Percentiles rank a stretch among this genome's conserved stretches.
Conservation (phyloP, 2,329 filamentous ascomycete species). For the Fusarium napiforme region DNA sequence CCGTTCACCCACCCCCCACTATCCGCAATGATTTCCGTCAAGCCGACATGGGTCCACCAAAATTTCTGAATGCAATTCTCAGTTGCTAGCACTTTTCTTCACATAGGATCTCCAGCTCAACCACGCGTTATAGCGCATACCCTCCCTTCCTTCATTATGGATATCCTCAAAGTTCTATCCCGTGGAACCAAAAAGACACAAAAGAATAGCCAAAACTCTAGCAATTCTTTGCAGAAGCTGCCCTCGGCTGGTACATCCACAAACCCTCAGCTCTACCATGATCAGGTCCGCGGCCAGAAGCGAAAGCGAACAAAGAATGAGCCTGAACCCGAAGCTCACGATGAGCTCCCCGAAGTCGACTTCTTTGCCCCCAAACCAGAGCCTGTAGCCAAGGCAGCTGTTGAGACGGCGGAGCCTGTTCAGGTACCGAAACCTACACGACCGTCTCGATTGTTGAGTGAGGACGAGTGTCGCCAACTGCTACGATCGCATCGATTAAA, state of each 20-base stretch:
- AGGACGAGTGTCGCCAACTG: constrained; percentile 78
- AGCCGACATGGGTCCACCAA: constrained; percentile 37
- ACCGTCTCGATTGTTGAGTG: constrained; percentile 59
- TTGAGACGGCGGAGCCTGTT: constrained; percentile 35
- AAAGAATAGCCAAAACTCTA: constrained; percentile 47
- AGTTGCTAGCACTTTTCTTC: constrained; percentile 32
- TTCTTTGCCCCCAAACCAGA: constrained; percentile 67
- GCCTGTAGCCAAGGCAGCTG: constrained; percentile 47
- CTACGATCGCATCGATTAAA: constrained; percentile 86
- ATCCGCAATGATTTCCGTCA: constrained; percentile 20
- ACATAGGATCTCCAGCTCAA: constrained; percentile 2
- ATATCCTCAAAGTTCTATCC: constrained; percentile 78
- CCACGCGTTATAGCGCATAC: constrained; percentile 2
- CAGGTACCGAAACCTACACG: constrained; percentile 45
- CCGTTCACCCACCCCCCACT: constrained; percentile 35
- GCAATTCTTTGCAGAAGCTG: constrained; percentile 56
- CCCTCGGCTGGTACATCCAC: constrained; percentile 72
- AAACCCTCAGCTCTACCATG: constrained; percentile 77
- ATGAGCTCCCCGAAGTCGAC: constrained; percentile 61
- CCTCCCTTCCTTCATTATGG: constrained; percentile 59
- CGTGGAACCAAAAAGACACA: constrained; percentile 71
- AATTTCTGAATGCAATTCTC: constrained; percentile 39
- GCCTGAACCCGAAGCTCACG: constrained; percentile 43
- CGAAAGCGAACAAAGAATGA: constrained; percentile 63
- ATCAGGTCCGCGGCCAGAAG: constrained; percentile 63